Evolutionary conservation across 768 basidiomycete species (phyloP).

Genomic region (Hydnum rufescens): DNA sequence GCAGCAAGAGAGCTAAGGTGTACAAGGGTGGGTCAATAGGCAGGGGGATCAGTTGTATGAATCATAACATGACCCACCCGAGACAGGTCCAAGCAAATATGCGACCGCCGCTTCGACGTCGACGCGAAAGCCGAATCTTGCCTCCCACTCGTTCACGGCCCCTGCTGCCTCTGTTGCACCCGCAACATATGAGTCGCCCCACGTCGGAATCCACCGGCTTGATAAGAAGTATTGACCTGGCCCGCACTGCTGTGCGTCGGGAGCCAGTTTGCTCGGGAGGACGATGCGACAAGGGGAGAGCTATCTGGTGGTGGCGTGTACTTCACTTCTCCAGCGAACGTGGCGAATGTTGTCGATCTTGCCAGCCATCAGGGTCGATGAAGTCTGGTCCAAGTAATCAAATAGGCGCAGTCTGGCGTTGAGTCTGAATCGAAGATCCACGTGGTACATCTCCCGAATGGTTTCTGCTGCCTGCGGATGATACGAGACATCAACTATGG

Average conservation of each 20-base stretch:
- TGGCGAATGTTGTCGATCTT: conserved; percentile 6
- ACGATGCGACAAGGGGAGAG: background rate
- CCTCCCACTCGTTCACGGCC: conserved; percentile 45
- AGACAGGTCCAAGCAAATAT: conserved; percentile 50
- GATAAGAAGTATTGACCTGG: conserved; percentile 38
- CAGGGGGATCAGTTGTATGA: too few species aligned
- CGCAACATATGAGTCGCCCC: conserved; percentile 27
- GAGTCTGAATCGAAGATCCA: too few species aligned
- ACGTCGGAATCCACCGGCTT: conserved; percentile 46
- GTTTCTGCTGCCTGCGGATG: too few species aligned
- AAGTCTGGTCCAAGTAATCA: too few species aligned
- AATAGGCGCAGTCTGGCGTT: too few species aligned
- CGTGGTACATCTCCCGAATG: too few species aligned
- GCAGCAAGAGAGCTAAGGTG: conserved; percentile 36
- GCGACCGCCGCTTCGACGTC: conserved; percentile 44
- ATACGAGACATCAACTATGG: too few species aligned
- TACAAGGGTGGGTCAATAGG: too few species aligned
- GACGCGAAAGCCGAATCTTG: conserved; percentile 42
- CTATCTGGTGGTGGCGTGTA: conserved; percentile 23
- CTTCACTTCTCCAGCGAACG: conserved; percentile 8
- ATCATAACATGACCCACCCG: conserved; percentile 45
- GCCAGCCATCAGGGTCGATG: too few species aligned
- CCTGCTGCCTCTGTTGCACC: conserved; percentile 21
- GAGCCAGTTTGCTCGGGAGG: conserved; percentile 16
- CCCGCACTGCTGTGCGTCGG: conserved; percentile 19